Conservation (phyloP, 1,284 basidiomycete species). For the Gymnopus androsaceus region DNA sequence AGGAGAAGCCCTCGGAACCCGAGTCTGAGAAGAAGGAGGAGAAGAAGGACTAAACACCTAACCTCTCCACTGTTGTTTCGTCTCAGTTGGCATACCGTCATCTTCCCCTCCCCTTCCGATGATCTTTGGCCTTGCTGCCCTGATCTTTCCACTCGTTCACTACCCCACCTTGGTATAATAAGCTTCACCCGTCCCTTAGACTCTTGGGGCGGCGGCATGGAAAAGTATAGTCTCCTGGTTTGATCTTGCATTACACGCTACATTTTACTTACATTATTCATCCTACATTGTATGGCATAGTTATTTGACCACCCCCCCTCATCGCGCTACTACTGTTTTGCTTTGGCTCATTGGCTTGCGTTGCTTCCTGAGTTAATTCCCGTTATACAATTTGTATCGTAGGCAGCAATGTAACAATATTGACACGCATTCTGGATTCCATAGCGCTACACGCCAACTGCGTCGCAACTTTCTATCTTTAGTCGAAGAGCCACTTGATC, state of each 20-base stretch:
- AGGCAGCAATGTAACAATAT: slow-evolving; percentile 10
- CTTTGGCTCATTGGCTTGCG: slow-evolving; percentile 3
- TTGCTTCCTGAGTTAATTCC: slow-evolving; percentile 3
- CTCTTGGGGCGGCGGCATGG: background rate
- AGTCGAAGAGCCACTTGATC: no score
- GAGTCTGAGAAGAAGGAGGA: slow-evolving; percentile 61
- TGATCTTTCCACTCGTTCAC: slow-evolving; percentile 3
- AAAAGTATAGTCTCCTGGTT: slow-evolving; percentile 10
- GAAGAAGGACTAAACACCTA: slow-evolving; percentile 66
- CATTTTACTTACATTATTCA: slow-evolving; percentile 11
- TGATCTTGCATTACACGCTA: slow-evolving; percentile 4
- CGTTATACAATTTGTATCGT: slow-evolving; percentile 4
- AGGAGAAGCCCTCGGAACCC: slow-evolving; percentile 38
- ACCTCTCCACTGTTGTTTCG: background rate
- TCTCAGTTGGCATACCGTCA: slow-evolving; percentile 9
- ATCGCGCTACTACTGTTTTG: background rate
- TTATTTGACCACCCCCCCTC: slow-evolving; percentile 3
- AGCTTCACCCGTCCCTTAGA: background rate
- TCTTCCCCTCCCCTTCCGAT: background rate
- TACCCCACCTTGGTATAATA: background rate
- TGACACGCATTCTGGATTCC: background rate
- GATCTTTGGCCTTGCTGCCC: background rate
- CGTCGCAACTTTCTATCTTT: no score
- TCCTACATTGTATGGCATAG: slow-evolving; percentile 7
- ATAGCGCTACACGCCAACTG: no score